Evolutionary conservation across 2,329 filamentous ascomycete genomes (phyloP).

Genomic region (Microdochium paspali): DNA sequence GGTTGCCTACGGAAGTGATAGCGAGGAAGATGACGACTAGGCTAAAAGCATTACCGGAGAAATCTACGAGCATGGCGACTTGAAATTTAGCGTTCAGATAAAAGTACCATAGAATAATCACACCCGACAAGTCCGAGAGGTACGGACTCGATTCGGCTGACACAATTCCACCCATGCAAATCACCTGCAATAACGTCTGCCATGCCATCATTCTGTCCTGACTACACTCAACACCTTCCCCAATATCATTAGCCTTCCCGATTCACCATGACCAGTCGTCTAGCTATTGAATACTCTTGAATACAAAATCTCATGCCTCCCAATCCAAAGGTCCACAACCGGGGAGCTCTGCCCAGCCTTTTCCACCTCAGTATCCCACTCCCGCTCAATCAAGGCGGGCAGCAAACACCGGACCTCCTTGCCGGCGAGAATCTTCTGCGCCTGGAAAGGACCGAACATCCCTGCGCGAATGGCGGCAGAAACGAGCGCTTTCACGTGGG

Average conservation of each 20-base stretch:
- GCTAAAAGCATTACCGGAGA: no score
- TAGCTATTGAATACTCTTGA: conserved; percentile 81
- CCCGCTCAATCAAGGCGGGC: conserved; percentile 44
- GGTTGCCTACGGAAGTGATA: conserved; percentile 85
- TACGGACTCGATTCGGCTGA: not conserved
- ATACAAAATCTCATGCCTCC: conserved; percentile 73
- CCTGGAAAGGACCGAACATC: conserved; percentile 73
- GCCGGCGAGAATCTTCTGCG: conserved; percentile 62
- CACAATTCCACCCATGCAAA: no score
- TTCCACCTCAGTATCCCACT: conserved; percentile 49
- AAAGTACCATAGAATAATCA: conserved; percentile 3
- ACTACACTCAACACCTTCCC: no score
- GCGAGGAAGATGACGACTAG: conserved; percentile 50
- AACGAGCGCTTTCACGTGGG: conserved; percentile 66
- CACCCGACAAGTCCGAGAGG: not conserved
- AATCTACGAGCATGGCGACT: not conserved
- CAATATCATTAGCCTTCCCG: not conserved
- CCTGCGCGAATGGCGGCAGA: conserved; percentile 70
- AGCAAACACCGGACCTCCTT: conserved; percentile 48
- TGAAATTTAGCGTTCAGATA: not conserved
- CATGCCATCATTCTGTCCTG: no score
- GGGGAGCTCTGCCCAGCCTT: conserved; percentile 68
- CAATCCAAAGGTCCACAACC: conserved; percentile 74
- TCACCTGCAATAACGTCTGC: no score
- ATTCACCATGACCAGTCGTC: not conserved